Conservation (phyloP, 371 early-diverging fungal genomes). For the Mucor ambiguus region DNA sequence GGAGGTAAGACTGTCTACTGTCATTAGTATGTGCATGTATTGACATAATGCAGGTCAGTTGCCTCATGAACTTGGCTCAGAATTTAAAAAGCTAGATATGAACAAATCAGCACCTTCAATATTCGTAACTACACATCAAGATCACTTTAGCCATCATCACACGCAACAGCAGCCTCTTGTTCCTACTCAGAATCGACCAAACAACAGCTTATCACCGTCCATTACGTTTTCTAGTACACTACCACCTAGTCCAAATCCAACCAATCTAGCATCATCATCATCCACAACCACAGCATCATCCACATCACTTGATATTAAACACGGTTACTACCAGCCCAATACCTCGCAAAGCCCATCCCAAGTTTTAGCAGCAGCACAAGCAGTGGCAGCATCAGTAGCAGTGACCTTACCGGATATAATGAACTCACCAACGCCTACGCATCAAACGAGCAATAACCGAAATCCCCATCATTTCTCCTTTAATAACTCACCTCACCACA, state of each 20-base stretch:
- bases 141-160: neutral
- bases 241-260: slow-evolving; percentile 25
- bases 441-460: neutral
- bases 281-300: slow-evolving; percentile 28
- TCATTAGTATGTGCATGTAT: neutral
- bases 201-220: neutral
- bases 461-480: neutral
- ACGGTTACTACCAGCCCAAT: neutral
- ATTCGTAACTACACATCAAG: slow-evolving; percentile 56
- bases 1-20: slow-evolving; percentile 27
- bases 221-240: slow-evolving; percentile 5
- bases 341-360: neutral
- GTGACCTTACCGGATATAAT: neutral
- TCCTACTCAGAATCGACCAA: slow-evolving; percentile 4
- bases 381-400: slow-evolving; percentile 1
- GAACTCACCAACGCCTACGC: slow-evolving; percentile 2
- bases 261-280: slow-evolving; percentile 26
- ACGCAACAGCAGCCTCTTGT: slow-evolving; percentile 8
- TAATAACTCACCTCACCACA: neutral
- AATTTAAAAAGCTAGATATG: slow-evolving; percentile 25
- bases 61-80: slow-evolving; percentile 48
- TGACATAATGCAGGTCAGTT: slow-evolving; percentile 13
- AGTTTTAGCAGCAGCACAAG: slow-evolving; percentile 3
- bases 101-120: slow-evolving; percentile 54
- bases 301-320: slow-evolving; percentile 3